Evolutionary conservation across 768 basidiomycete genomes (phyloP).

Genomic region (Termitomyces sp.): DNA sequence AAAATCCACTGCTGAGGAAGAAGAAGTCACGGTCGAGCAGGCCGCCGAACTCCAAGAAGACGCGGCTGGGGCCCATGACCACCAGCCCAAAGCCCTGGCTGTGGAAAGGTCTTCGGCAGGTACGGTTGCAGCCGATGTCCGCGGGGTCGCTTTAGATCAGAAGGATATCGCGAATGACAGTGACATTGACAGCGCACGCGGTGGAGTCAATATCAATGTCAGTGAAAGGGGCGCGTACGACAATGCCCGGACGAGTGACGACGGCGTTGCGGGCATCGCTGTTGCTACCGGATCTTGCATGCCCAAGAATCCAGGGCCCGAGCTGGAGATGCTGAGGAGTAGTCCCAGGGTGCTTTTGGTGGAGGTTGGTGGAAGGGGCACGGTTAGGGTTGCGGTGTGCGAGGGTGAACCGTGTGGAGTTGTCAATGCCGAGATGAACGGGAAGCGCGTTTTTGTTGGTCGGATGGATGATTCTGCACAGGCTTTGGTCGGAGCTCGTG

Average conservation of each 20-base stretch:
- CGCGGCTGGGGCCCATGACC: background rate
- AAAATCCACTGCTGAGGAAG: background rate
- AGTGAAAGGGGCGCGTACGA: background rate
- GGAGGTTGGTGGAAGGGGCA: constrained; percentile 11
- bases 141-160: background rate
- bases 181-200: background rate
- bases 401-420: background rate
- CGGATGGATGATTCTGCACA: constrained; percentile 7
- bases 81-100: background rate
- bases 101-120: background rate
- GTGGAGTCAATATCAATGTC: background rate
- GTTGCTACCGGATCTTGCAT: no score
- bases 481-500: constrained; percentile 8
- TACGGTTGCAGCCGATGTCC: background rate
- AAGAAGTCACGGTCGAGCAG: no score
- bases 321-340: background rate
- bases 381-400: constrained; percentile 14
- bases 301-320: background rate
- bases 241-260: background rate
- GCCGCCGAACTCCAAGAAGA: background rate
- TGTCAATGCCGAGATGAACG: constrained; percentile 23
- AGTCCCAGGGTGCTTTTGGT: constrained; percentile 9
- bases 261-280: background rate
- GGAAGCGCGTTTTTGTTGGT: constrained; percentile 12
- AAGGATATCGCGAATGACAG: background rate